Base-by-base conservation (phyloP, 148 eudicot species). In the Fagopyrum homotropicum region DNA sequence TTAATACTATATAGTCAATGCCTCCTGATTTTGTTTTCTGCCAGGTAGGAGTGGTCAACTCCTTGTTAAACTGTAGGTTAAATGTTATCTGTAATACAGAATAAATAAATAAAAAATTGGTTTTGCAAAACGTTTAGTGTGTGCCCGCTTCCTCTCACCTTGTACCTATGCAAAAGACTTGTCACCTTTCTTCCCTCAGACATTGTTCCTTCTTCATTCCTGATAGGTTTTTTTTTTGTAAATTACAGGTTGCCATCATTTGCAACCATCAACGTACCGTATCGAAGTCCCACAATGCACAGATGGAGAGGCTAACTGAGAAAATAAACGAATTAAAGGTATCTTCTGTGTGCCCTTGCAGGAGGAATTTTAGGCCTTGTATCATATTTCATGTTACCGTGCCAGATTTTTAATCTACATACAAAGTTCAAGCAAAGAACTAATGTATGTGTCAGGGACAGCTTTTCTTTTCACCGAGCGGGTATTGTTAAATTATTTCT, bases 201-300 rank as follows among this genome's bases (percentile, higher is more conserved):
- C 26, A 22, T 56, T 8, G 2, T 2, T 45, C 45, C 45, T 35
- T 64, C 45, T 35, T 30, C 14, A 35, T 45, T 64, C 45, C 17
- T 64, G 40, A 64, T 12, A 64, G 8, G n/a, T 30, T 64, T n/a
- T 45, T n/a, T 45, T 30, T 26, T 64, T 64, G 45, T 30, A 30
- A 64, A 64, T n/a, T 88, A 76, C 86, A 95, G 98, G 98, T 95
- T 69, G 98, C 98, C 71, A 89, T 95, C 61, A 92, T 95, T 72
- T 95, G 98, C 79, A 95, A 95, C 81, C 97, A 95, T 90, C 99
- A 95, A 83, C 99, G 98, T 80, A 81, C 86, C 56, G 98, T 92
- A 63, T 92, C 99, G 5, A 95, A 95, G 86, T 52, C 91, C 68
- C 99, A 95, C 78, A 80, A 82, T 83, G 83, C 93, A 76, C 93